Evolutionary conservation across 2,329 filamentous ascomycete species (phyloP), one percentile per base, ranked within the genome.

Genomic region (Apiospora sp.): DNA sequence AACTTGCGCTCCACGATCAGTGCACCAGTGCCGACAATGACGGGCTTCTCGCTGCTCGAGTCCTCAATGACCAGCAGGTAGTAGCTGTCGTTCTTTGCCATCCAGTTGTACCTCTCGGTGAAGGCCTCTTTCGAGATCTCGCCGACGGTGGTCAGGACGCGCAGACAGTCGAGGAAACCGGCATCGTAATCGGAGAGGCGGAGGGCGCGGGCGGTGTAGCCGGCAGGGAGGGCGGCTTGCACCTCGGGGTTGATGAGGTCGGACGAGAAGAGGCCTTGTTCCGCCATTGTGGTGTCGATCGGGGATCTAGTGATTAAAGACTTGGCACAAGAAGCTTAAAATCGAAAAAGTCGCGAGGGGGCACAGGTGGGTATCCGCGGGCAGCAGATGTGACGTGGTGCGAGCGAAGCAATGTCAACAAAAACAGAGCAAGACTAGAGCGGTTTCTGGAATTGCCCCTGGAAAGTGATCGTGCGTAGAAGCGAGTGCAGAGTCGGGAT

Each of bases 1-100:
- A 96, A 96, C 85, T 98, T 98, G 84, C 93, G 90, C 90, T 99
- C 96, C 68, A 98, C 94, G 76, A 98, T 90, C 83, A 98, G 84
- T 48, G 93, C 93, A 1, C 96, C 96, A 0, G 95, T 98, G 37
- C 94, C 96, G n/a, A 98, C 96, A 69, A 98, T 90, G 75, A 87
- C 87, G 67, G 84, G 84, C 71, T 89, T 86, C 43, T 83, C 82
- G 69, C 84, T 83, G 68, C 82, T 83, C 30, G 88, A 90, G 81
- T 98, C 93, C 80, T 94, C 92, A 71, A 98, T 92, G 74, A 96
- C 93, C 44, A 98, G 86, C 72, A 98, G 87, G 82, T 94, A 98
- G 86, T 98, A 98, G 74, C 91, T 92, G 74, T 91, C 91, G 78
- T 92, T 91, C 69, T 87, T 86, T 64, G 88, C 86, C 86, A 98